Conservation (phyloP, 495 filamentous ascomycete species). For the Aspergillus ellipticus region DNA sequence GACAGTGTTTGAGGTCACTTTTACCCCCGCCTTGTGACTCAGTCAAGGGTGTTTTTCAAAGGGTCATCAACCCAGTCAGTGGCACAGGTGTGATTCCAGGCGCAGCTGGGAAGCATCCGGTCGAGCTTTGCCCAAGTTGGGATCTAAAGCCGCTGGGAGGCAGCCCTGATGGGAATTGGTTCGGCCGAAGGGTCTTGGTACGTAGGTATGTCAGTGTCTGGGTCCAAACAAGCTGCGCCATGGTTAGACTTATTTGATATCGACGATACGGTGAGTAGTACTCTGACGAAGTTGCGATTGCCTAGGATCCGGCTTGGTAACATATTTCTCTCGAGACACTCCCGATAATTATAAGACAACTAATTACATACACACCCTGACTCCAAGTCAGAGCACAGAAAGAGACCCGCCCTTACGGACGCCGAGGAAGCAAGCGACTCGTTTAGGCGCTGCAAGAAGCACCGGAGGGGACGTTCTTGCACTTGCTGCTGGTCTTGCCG, state of each 20-base stretch:
- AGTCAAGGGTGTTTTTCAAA: too few species aligned
- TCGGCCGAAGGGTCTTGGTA: neutral
- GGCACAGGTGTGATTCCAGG: neutral
- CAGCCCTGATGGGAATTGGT: neutral
- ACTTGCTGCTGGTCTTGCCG: conserved; percentile 39
- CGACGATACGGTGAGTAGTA: too few species aligned
- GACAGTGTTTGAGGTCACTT: too few species aligned
- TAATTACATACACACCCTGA: neutral
- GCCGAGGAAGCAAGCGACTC: neutral
- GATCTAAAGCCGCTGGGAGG: neutral
- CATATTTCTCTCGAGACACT: neutral
- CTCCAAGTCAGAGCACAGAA: neutral
- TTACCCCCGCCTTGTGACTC: too few species aligned
- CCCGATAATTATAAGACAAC: neutral
- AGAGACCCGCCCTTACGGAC: neutral
- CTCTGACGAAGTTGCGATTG: too few species aligned
- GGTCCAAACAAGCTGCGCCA: neutral
- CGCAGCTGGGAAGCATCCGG: neutral
- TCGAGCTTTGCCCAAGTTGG: neutral
- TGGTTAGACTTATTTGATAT: too few species aligned
- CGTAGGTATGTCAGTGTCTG: neutral
- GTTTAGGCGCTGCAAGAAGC: conserved; percentile 27
- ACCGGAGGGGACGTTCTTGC: conserved; percentile 37
- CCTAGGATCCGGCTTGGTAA: neutral
- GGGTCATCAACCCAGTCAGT: too few species aligned